Base-by-base conservation (phyloP, 1,284 basidiomycete species). In the Tilletia setariae region DNA sequence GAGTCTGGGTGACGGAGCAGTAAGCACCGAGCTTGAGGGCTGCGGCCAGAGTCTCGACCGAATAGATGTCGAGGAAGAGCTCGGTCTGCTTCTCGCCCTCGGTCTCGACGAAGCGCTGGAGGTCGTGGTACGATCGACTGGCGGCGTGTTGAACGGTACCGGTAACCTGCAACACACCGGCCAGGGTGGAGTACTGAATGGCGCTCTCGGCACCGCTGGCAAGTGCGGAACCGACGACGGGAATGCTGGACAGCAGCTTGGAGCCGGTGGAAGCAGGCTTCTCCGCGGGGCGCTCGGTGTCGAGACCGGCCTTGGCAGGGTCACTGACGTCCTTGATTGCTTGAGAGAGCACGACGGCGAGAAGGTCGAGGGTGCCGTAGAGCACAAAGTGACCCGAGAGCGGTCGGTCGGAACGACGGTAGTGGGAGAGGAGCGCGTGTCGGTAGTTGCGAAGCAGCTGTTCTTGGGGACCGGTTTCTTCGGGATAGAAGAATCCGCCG, bases 381-480 rank as follows among this genome's bases (percentile, higher is more conserved):
- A 92, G 88, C 67, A 91, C 87, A 78, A 94, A 93, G 80, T 93
- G 92, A 19, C 92, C 92, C 64, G 90, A 92, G 23, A 94, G 85
- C 15, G 92, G 92, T 11, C 90, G 86, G 23, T 89, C 90, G 63
- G 87, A 87, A 19, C 87, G 85, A 25, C 90, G 86, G 80, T 95
- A 95, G 44, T 91, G 88, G 19, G 89, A 85, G 47, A 94, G 86
- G 71, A 94, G 88, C 0, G 89, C 88, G 47, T 78, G 68, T 35
- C 81, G 76, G 64, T 73, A 76, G 23, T 79, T 74, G 21, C 69
- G 70, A 3, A 43, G 47, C 13, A 68, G 69, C n/a, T 75, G 70
- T n/a, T 71, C 65, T 8, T 67, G 46, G 59, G 63, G 35, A 15
- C 46, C 28, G 6, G 40, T 32, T 9, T 71, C 53, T 1, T 74